Percentiles rank a stretch among this genome's conserved stretches.
These are phyloP conservation scores for Pseudozyma flocculosa DNA, from an alignment of 1,284 basidiomycete genomes.

Conservation along the genomic window DNA sequence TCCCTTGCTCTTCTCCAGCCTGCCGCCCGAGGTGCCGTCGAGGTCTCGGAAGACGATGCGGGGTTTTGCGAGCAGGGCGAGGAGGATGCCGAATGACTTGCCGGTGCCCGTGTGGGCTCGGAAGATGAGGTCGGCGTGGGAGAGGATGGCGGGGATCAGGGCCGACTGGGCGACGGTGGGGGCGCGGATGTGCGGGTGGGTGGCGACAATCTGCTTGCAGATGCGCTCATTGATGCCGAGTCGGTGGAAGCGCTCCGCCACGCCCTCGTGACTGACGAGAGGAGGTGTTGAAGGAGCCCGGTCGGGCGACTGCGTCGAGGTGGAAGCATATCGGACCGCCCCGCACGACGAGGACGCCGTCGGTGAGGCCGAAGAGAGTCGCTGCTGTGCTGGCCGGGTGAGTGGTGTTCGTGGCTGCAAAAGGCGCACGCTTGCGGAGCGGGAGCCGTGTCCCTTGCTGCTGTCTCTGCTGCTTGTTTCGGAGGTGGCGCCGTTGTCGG, in stretches of 20 bases:
- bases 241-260: slow-evolving; percentile 20
- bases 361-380: no score
- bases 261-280: slow-evolving; percentile 6
- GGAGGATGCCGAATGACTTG: slow-evolving; percentile 51
- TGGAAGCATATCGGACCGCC: not conserved
- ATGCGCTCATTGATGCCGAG: slow-evolving; percentile 39
- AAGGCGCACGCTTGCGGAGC: no score
- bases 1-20: not conserved
- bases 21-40: not conserved
- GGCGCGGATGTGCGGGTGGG: slow-evolving; percentile 39
- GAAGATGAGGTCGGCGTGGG: slow-evolving; percentile 46
- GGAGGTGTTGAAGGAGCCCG: no score
- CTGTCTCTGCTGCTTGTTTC: no score
- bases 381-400: no score
- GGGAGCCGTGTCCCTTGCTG: no score
- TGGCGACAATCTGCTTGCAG: slow-evolving; percentile 27
- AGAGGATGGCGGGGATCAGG: slow-evolving; percentile 43
- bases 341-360: no score
- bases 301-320: not conserved
- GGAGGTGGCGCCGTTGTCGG: no score
- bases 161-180: slow-evolving; percentile 49
- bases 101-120: slow-evolving; percentile 55
- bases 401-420: no score
- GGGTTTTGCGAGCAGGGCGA: slow-evolving; percentile 52
- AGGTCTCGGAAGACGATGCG: slow-evolving; percentile 41